These are phyloP conservation scores for Agrocybe praecox DNA, from an alignment of 768 basidiomycete genomes.

Conservation along the genomic window DNA sequence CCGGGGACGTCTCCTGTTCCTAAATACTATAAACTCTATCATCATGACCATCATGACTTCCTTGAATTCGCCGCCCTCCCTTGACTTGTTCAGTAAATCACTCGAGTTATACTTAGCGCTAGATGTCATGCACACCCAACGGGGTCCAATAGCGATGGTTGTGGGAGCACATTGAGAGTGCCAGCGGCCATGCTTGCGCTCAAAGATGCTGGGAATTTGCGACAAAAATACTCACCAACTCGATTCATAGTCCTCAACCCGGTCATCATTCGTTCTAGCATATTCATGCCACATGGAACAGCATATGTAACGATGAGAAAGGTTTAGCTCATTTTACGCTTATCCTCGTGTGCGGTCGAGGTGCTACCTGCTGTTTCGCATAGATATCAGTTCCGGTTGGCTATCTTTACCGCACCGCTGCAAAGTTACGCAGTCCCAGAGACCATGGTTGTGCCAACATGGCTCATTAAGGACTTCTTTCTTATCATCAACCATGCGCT, in stretches of 20 bases:
- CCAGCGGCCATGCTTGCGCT: neutral
- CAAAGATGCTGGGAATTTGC: neutral
- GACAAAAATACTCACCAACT: neutral
- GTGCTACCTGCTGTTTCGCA: slow-evolving; percentile 1
- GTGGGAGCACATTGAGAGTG: too few species aligned
- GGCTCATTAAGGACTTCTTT: neutral
- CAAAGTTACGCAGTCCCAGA: neutral
- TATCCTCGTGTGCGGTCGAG: slow-evolving; percentile 4
- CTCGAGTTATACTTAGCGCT: too few species aligned
- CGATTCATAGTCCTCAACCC: neutral
- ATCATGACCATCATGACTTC: too few species aligned
- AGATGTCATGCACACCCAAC: too few species aligned
- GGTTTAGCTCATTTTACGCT: neutral
- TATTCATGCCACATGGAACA: neutral
- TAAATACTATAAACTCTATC: neutral
- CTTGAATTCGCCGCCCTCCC: neutral
- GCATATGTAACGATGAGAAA: neutral
- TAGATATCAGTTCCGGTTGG: neutral
- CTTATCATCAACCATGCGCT: slow-evolving; percentile 6
- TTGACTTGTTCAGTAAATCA: too few species aligned
- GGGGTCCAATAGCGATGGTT: too few species aligned
- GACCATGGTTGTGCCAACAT: neutral
- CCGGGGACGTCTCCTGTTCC: too few species aligned
- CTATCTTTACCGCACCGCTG: neutral
- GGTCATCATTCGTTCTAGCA: neutral